Conservation (phyloP, 1,139 yeast genomes). For the Kodamaea ohmeri region DNA sequence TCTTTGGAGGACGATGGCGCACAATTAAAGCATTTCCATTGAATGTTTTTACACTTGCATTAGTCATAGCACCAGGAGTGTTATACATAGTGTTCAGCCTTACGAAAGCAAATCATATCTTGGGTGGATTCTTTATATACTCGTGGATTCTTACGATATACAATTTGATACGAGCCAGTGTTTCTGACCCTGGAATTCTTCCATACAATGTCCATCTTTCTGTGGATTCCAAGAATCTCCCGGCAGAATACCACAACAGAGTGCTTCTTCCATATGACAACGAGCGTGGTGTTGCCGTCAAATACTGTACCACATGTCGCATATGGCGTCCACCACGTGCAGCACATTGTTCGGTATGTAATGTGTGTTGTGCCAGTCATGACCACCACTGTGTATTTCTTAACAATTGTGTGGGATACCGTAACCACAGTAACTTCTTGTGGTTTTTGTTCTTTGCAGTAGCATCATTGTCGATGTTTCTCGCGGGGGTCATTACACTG, state of each 20-base stretch:
- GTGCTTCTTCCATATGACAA: slow-evolving; percentile 51
- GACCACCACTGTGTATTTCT: slow-evolving; percentile 44
- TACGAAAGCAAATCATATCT: slow-evolving; percentile 53
- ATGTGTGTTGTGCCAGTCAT: slow-evolving; percentile 42
- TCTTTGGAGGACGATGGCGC: slow-evolving; percentile 65
- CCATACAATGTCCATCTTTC: slow-evolving; percentile 65
- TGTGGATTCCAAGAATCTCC: slow-evolving; percentile 28
- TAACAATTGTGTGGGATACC: slow-evolving; percentile 40
- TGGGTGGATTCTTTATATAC: slow-evolving; percentile 58
- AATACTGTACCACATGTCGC: slow-evolving; percentile 46
- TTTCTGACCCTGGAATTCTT: slow-evolving; percentile 69
- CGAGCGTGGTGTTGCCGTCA: slow-evolving; percentile 37
- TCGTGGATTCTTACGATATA: slow-evolving; percentile 48
- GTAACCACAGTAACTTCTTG: slow-evolving; percentile 35
- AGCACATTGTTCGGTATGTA: slow-evolving; percentile 44
- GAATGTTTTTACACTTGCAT: slow-evolving; percentile 24
- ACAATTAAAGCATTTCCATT: slow-evolving; percentile 30
- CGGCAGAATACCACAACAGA: slow-evolving; percentile 61
- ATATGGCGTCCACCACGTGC: slow-evolving; percentile 48
- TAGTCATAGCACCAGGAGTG: slow-evolving; percentile 48
- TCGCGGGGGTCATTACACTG: slow-evolving; percentile 21
- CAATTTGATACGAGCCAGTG: slow-evolving; percentile 53
- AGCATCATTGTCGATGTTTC: slow-evolving; percentile 20
- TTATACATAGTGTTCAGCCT: slow-evolving; percentile 35
- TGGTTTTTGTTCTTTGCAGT: slow-evolving; percentile 38